A percentile compares a stretch with the other conserved stretches of the same genome.
phyloP scores from a whole-genome alignment of 768 basidiomycete genomes.

The Tulasnella calospora region DNA sequence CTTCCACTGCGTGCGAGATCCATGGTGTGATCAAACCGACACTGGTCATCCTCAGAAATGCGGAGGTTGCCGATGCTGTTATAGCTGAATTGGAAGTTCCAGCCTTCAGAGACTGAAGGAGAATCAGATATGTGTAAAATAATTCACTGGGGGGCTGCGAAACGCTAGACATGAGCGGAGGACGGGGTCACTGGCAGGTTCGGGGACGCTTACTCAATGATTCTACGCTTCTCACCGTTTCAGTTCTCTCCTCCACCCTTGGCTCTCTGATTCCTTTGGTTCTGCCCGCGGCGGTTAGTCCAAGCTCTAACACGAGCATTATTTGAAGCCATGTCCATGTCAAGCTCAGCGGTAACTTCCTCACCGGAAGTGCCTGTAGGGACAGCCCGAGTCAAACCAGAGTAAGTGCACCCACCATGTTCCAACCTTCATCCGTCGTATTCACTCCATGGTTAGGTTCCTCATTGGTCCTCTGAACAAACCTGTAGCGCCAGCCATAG shows the following conservation, averaged over 20 bases:
- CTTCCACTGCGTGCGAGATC: too few species aligned
- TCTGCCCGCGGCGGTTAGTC: not conserved
- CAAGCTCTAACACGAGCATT: not conserved
- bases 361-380: not conserved
- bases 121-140: too few species aligned
- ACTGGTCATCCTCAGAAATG: not conserved
- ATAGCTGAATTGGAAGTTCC: too few species aligned
- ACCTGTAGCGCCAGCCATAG: not conserved
- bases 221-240: too few species aligned
- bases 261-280: not conserved
- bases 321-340: not conserved
- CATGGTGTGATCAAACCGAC: too few species aligned
- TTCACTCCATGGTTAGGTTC: not conserved
- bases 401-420: not conserved
- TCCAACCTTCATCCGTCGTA: not conserved
- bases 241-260: not conserved
- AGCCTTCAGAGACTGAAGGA: too few species aligned
- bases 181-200: too few species aligned
- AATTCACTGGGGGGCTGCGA: too few species aligned
- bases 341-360: not conserved
- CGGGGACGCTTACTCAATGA: too few species aligned
- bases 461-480: conserved; percentile 42
- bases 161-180: too few species aligned
- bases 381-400: conserved; percentile 9
- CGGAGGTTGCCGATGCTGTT: too few species aligned